Base-by-base conservation (phyloP, 1,139 yeast species). In the Geotrichum reessii region DNA sequence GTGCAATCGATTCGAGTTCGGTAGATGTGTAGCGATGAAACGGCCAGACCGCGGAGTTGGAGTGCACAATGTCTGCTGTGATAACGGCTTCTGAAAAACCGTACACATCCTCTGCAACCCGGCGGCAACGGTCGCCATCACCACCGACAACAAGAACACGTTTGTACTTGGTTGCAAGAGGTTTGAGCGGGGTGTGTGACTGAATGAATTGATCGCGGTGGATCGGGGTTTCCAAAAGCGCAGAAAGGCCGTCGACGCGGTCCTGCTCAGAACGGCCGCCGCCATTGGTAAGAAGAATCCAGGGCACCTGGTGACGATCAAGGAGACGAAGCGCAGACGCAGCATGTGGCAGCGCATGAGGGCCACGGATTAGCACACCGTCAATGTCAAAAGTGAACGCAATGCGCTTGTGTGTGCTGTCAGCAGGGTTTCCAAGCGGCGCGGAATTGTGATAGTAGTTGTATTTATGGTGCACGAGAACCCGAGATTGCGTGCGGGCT, bases 341-440 rank as follows among this genome's bases (percentile, higher is more conserved):
- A 1, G 97, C 97, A 51, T 79, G 79, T 0, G 86, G 84, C 52
- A 93, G 81, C 0, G 92, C 82, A 52, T 77, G 77, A 28, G 81
- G 76, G 19, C 98, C 97, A 60, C 95, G 81, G 21, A 93, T 70
- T 40, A 93, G 76, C n/a, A 93, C 99, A 5, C 99, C 99, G 72
- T 93, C 99, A 59, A 93, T 90, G 62, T 71, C 55, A 22, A 51
- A 54, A 2, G 52, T 49, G 25, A 47, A 53, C n/a, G 59, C 57
- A 25, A 52, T 8, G 37, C 37, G 37, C 37, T 31, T 31, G 12
- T 31, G 37, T 8, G 12, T 12, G 37, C 37, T n/a, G 4, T 4
- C 12, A n/a, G 37, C 37, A 12, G 37, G 37, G 37, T 5, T 3
- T 3, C 12, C 12, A 4, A 31, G 37, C 37, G 37, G 12, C 12